Base-by-base conservation (phyloP, 805 yeast species). In the Nakazawaea siamensis region DNA sequence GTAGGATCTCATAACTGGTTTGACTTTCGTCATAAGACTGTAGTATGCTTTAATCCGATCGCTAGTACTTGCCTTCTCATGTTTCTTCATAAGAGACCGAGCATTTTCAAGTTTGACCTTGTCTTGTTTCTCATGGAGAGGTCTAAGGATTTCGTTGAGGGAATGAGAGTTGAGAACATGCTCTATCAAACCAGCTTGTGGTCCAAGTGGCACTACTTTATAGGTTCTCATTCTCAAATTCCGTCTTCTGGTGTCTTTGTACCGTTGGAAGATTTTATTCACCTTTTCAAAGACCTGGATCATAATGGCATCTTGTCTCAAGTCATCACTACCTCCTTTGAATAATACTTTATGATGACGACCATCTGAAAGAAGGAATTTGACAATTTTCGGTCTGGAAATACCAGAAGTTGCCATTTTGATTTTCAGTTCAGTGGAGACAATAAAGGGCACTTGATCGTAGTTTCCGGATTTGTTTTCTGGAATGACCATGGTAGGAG, bases 271-370 rank as follows among this genome's bases (percentile, higher is more conserved):
- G 24, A 86, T 69, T 11, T 63, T 56, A 49, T 88, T 87, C 12
- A 87, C 95, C 48, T 87, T 84, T 15, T 70, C 80, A 54, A 94
- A 92, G 1, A 90, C 97, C 52, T 92, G 97, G 53, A 90, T 94
- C 98, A 92, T 94, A 38, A 92, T 85, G 0, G 95, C 83, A 58
- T 92, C 99, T 57, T 94, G 98, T 34, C 97, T 63, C 34, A 92
- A 60, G 57, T 92, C 98, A 57, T 92, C 98, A 8, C 84, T 70
- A 5, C 94, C 87, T 18, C 85, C 85, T 51, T 92, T 92, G 44
- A 88, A 58, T 14, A 92, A 60, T 50, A 80, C 68, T 37, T 64
- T 73, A 40, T 73, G 79, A 0, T 38, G 47, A 0, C 54, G 43
- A 0, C 97, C 97, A 47, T 76, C 69, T 0, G 77, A 64, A 12